These are phyloP conservation scores for Chrysopogon serrulatus DNA, from an alignment of 176 grass and related monocot species.

Conservation along the genomic window DNA sequence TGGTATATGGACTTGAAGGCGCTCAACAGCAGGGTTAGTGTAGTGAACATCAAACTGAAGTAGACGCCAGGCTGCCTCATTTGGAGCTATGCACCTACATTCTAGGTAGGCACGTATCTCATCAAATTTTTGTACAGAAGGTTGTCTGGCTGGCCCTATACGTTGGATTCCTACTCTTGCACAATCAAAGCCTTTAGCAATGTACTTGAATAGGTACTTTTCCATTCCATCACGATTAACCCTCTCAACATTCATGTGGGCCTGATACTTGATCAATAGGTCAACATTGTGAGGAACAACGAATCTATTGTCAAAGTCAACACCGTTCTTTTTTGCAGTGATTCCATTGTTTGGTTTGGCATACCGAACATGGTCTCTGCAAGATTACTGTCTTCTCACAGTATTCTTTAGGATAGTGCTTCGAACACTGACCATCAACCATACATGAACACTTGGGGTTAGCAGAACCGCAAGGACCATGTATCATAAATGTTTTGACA, in stretches of 20 bases:
- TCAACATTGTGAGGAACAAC: background rate
- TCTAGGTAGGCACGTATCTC: background rate
- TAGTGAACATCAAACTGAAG: background rate
- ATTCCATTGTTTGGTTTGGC: background rate
- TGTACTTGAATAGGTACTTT: background rate
- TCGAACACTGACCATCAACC: background rate
- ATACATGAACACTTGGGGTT: background rate
- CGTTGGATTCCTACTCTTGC: background rate
- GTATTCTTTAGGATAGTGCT: background rate
- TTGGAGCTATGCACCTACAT: background rate
- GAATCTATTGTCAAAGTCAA: background rate
- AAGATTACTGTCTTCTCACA: background rate
- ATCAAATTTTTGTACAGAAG: background rate
- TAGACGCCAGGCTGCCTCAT: too few species aligned
- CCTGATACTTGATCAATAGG: background rate
- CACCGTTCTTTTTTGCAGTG: background rate
- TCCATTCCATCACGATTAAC: background rate
- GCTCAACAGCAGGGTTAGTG: too few species aligned
- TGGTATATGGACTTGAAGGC: too few species aligned
- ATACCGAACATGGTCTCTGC: background rate
- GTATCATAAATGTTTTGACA: background rate
- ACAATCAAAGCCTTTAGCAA: background rate
- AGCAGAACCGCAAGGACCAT: too few species aligned
- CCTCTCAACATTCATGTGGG: background rate
- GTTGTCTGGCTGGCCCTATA: accelerated